Percentiles rank a stretch among this genome's conserved stretches.
These are phyloP conservation scores for Penicillium sp. DNA, from an alignment of 2,329 filamentous ascomycete genomes.

Conservation along the genomic window DNA sequence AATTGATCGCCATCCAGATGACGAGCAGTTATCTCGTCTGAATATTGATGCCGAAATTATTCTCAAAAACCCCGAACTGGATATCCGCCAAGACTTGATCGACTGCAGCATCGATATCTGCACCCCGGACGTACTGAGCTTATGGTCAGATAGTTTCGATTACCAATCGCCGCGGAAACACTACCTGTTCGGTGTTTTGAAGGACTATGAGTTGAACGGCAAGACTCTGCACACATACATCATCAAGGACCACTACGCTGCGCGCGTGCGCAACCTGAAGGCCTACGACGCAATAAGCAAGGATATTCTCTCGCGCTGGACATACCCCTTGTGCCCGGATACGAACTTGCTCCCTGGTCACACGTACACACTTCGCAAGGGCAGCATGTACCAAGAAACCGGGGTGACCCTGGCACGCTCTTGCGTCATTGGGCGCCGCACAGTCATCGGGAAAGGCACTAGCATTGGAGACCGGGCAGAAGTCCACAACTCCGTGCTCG, in stretches of 20 bases:
- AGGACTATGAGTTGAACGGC: slow-evolving; percentile 95
- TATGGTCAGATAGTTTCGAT: slow-evolving; percentile 98
- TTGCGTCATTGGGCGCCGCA: slow-evolving; percentile 66
- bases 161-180: slow-evolving; percentile 87
- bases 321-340: slow-evolving; percentile 85
- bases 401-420: slow-evolving; percentile 72
- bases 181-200: slow-evolving; percentile 87
- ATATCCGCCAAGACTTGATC: slow-evolving; percentile 82
- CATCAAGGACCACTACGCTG: slow-evolving; percentile 77
- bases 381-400: slow-evolving; percentile 75
- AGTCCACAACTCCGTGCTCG: slow-evolving; percentile 76
- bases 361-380: slow-evolving; percentile 68
- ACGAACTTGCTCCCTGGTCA: slow-evolving; percentile 79
- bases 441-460: slow-evolving; percentile 74
- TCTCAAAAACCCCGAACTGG: slow-evolving; percentile 70
- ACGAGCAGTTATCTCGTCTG: slow-evolving; percentile 53
- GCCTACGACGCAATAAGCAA: slow-evolving; percentile 86
- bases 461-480: slow-evolving; percentile 70
- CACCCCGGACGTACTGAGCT: slow-evolving; percentile 87
- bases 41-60: slow-evolving; percentile 79
- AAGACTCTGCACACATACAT: slow-evolving; percentile 96
- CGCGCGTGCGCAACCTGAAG: slow-evolving; percentile 79
- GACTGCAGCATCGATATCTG: slow-evolving; percentile 97
- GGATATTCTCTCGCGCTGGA: slow-evolving; percentile 84
- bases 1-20: slow-evolving; percentile 63